Conservation (phyloP, 768 basidiomycete genomes). For the Tephrocybe rancida region DNA sequence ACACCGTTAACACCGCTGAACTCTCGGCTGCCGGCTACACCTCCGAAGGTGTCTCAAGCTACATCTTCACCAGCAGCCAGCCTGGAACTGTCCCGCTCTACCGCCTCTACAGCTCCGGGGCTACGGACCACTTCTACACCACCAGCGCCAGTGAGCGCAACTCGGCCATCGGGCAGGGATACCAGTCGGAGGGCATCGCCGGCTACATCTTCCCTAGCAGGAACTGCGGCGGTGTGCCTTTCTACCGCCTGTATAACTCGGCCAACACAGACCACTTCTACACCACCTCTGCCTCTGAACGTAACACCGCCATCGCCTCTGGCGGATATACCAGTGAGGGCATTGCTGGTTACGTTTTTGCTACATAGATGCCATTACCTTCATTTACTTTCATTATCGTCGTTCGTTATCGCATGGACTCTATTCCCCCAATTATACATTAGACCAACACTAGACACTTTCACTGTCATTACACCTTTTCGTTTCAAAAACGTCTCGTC, state of each 20-base stretch:
- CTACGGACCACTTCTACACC: slow-evolving; percentile 25
- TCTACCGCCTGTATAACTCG: slow-evolving; percentile 22
- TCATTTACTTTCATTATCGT: too few relatives aligned
- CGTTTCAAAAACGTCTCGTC: too few relatives aligned
- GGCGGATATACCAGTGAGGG: slow-evolving; percentile 11
- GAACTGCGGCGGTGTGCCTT: slow-evolving; percentile 12
- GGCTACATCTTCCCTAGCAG: slow-evolving; percentile 19
- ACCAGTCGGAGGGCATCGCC: slow-evolving; percentile 16
- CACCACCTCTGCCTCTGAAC: slow-evolving; percentile 17
- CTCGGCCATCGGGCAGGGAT: slow-evolving; percentile 12
- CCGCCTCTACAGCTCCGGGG: slow-evolving; percentile 17
- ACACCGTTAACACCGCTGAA: slow-evolving; percentile 11
- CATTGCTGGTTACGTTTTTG: slow-evolving; percentile 12
- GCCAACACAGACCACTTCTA: slow-evolving; percentile 22
- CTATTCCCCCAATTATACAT: too few relatives aligned
- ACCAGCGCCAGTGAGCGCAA: slow-evolving; percentile 16
- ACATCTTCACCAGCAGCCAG: slow-evolving; percentile 10
- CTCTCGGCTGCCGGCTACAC: slow-evolving; percentile 8
- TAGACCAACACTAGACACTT: too few relatives aligned
- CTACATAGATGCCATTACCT: not conserved
- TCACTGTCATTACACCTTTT: too few relatives aligned
- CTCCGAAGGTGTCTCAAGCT: slow-evolving; percentile 14
- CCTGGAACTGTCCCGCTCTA: slow-evolving; percentile 21
- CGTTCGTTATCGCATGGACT: too few relatives aligned
- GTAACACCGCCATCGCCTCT: not conserved